Evolutionary conservation across 352 stramenopile genomes (phyloP), one percentile per base, ranked within the genome.

Genomic region (Peronospora farinosa): DNA sequence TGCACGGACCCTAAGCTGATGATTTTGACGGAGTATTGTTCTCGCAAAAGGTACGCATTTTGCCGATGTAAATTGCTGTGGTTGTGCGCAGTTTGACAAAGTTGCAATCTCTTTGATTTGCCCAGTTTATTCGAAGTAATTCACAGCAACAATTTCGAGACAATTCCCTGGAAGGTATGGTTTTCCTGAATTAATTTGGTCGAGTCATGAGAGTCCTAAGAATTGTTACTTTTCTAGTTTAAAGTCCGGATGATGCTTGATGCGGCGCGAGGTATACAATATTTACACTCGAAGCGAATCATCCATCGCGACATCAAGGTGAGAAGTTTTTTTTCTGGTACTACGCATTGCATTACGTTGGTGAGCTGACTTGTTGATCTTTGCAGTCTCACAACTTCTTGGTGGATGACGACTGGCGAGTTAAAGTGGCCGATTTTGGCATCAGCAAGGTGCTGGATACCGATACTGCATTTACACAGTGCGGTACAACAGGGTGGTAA

Each of bases 291-390:
- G 1, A 85, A 72, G 42, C 70, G 79, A 27, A 91, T 94, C 44
- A 94, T 95, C 39, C 85, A 95, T 57, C 83, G 85, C 17, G 85
- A 95, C 38, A 92, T 95, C 56, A 95, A 95, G 74, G 84, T 93
- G 47, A 27, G 31, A 16, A 46, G 7, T 36, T n/a, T 16, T 16
- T 21, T 33, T 40, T 30, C 13, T 19, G 17, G 25, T 17, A 16
- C 35, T 25, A 46, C 25, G 31, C 2, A 48, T 37, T 30, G 15
- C 25, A 35, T 19, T 40, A 16, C 40, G 7, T 37, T 31, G 21
- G 30, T 16, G 11, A 33, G 15, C 30, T 59, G n/a, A 52, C 9
- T 35, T 44, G 47, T 39, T 39, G 12, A 13, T 16, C 32, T 36
- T 0, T 51, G 17, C 15, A 94, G 84, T 92, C 81, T n/a, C 84